phyloP scores from a whole-genome alignment of 306 rosid genomes.

The Dalbergia cochinchinensis region DNA sequence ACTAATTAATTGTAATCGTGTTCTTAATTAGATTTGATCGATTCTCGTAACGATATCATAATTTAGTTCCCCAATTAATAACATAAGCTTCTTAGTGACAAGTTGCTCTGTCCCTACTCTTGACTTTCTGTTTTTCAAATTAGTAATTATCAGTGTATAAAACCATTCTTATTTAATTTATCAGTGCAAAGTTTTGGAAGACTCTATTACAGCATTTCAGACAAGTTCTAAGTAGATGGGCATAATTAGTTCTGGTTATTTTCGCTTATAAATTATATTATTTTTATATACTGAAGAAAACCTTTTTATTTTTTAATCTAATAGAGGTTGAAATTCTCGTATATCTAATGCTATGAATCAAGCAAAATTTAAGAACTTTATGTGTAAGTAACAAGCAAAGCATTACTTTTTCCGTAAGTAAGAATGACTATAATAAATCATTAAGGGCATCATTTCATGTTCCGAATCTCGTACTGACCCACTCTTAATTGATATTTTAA shows the following conservation, averaged over 20 bases:
- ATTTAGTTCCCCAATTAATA: not conserved
- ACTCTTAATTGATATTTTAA: not conserved
- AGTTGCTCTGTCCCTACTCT: not conserved
- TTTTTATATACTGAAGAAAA: too few species aligned
- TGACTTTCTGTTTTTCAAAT: not conserved
- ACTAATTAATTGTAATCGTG: not conserved
- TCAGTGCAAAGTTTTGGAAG: not conserved
- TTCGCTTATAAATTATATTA: not conserved
- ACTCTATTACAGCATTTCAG: not conserved
- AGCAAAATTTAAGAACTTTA: slow-evolving; percentile 1
- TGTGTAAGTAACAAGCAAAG: not conserved
- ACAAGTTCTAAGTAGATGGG: not conserved
- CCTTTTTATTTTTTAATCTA: too few species aligned
- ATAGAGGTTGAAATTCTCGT: not conserved
- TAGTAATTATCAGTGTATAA: not conserved
- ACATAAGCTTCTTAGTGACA: not conserved
- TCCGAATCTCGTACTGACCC: not conserved
- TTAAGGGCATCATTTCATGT: not conserved
- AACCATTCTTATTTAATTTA: not conserved
- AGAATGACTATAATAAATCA: not conserved
- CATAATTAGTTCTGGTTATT: too few species aligned
- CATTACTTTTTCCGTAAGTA: not conserved
- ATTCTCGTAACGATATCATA: not conserved
- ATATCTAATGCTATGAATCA: not conserved
- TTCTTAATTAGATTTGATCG: not conserved